Base-by-base conservation (phyloP, 2,329 filamentous ascomycete species). In the Cladosporium cucumerinum region DNA sequence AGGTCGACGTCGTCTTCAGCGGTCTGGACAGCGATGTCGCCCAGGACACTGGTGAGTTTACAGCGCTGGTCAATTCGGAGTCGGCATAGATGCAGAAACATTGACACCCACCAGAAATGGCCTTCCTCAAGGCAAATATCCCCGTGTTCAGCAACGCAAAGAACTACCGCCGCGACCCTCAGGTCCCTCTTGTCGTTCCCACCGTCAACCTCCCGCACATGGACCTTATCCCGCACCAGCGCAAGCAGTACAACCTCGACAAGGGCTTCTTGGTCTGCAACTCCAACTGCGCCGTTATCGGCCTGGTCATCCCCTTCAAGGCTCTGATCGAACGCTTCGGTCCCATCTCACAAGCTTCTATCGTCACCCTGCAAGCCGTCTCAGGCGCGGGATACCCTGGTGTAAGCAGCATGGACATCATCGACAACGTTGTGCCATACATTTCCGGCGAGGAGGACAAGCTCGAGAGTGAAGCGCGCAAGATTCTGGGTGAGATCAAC, bases 91-190 rank as follows among this genome's bases (percentile, higher is more conserved):
- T 23, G 23, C 18, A 54, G 48, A 11, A 43, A 43, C n/a, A 67
- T 32, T 66, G 64, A 73, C 48, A 25, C 14, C 4, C 18, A 4
- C 36, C 67, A 93, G 93, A 98, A 79, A 91, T 91, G 86, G 91
- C 91, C 71, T 98, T 98, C 78, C 85, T 96, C 74, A 90, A 89
- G 75, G 89, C 92, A 67, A 89, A 97, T 74, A 87, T 97, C 60
- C 88, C 92, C 73, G 90, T 97, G 77, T 98, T 99, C 83, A 97
- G 93, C 73, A 99, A 98, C 79, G 93, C 95, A 60, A 97, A 97
- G 81, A 98, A 97, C 86, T 92, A 97, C 85, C 90, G 95, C 72
- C 89, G 89, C 76, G 89, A 97, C 77, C 92, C 93, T 23, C 83
- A 94, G 57, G 93, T 97, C 2, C 95, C 95, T 12, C 88, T 98